Evolutionary conservation across 805 yeast species (phyloP), one percentile per base, ranked within the genome.

Genomic region (Teunomyces pallodes): DNA sequence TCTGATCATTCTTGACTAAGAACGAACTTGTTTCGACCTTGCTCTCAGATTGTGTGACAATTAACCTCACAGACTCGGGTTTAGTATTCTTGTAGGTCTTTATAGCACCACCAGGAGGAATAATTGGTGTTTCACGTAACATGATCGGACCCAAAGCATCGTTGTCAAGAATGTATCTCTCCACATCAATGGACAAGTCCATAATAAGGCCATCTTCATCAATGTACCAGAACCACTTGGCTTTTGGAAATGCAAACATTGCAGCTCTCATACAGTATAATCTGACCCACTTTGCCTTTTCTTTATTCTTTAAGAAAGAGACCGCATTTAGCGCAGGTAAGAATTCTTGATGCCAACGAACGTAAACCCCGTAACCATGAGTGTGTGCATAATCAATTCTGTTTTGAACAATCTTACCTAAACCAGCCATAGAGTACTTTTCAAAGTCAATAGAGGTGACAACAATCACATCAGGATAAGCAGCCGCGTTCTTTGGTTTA

Each of bases 211-310:
- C 82, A 58, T 85, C 82, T 54, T 87, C 80, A 63, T 89, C 96
- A 39, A 94, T 62, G 60, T 83, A 91, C 94, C 97, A 88, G 60
- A 91, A 84, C 75, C 89, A 86, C 63, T 88, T 82, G n/a, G 97
- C 87, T 42, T 84, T 74, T 1, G 98, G 98, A 72, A 90, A 90
- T 0, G 96, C 94, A 64, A 80, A 81, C 85, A 92, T 83, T n/a
- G 98, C 97, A 38, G 91, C 94, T 51, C 95, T 78, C 62, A 89
- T 64, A 36, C 84, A 64, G 48, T 80, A 78, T 27, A 84, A 59
- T 54, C 84, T 81, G 29, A 82, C 77, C 94, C 96, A 87, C 54
- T 72, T 73, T 27, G 74, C 68, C 48, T 70, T 70, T 54, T 81
- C 72, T 59, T 62, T 52, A 55, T 67, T 66, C 52, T 68, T 65